These are phyloP conservation scores for Colletotrichum sp. DNA, from an alignment of 2,329 filamentous ascomycete genomes.

Conservation along the genomic window DNA sequence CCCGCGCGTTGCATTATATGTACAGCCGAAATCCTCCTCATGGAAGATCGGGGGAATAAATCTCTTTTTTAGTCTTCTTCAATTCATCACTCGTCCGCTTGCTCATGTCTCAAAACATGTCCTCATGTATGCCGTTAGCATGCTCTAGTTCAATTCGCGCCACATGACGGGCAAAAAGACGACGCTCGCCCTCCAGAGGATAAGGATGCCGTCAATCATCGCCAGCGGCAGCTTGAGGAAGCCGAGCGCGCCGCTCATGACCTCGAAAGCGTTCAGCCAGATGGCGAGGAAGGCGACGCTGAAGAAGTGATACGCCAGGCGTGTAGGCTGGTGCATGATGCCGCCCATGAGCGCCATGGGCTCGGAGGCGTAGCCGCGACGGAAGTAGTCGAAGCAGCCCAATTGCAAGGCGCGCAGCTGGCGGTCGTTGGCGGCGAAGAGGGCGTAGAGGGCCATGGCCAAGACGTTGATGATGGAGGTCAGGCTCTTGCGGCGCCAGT, in stretches of 20 bases:
- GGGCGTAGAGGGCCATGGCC: slow-evolving; percentile 89
- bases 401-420: slow-evolving; percentile 81
- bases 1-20: background rate
- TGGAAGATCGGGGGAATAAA: background rate
- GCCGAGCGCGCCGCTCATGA: slow-evolving; percentile 49
- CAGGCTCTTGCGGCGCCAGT: slow-evolving; percentile 84
- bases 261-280: slow-evolving; percentile 61
- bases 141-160: slow-evolving; percentile 57
- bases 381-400: slow-evolving; percentile 94
- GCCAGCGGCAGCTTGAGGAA: slow-evolving; percentile 68
- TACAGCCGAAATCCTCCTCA: slow-evolving; percentile 6
- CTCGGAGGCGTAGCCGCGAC: slow-evolving; percentile 75
- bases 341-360: slow-evolving; percentile 85
- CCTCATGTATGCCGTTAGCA: background rate
- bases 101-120: slow-evolving; percentile 5
- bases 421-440: slow-evolving; percentile 85
- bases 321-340: slow-evolving; percentile 76
- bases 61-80: background rate
- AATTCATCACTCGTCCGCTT: slow-evolving; percentile 5
- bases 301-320: slow-evolving; percentile 94
- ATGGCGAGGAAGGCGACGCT: slow-evolving; percentile 88
- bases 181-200: slow-evolving; percentile 81
- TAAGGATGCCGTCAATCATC: slow-evolving; percentile 67
- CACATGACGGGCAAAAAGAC: slow-evolving; percentile 86
- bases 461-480: slow-evolving; percentile 95